Conservation (phyloP, 2,329 filamentous ascomycete species). For the Lecanosticta acicola region DNA sequence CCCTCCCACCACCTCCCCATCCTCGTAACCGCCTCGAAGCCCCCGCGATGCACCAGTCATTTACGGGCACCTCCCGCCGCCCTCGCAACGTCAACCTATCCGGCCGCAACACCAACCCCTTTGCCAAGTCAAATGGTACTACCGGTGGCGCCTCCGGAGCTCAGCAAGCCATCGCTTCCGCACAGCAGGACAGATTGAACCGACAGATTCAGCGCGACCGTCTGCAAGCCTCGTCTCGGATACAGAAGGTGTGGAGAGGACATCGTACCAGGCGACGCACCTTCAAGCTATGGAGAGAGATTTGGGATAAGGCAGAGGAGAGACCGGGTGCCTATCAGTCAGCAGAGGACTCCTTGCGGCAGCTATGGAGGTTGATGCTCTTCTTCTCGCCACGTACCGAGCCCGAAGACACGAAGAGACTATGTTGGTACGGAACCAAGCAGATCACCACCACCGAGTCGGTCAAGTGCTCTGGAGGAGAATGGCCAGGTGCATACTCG, state of each 20-base stretch:
- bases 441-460: constrained; percentile 30
- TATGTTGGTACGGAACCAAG: constrained; percentile 38
- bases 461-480: constrained; percentile 24
- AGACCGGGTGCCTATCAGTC: constrained; percentile 35
- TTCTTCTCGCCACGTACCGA: constrained; percentile 38
- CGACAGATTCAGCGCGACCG: constrained; percentile 76
- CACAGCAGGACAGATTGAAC: constrained; percentile 76
- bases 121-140: constrained; percentile 46
- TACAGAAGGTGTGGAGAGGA: constrained; percentile 82
- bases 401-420: constrained; percentile 35
- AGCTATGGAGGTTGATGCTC: constrained; percentile 40
- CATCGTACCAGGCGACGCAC: constrained; percentile 57
- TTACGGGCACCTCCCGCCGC: constrained; percentile 79
- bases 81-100: constrained; percentile 91
- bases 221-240: constrained; percentile 63
- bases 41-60: constrained; percentile 85
- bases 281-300: constrained; percentile 51
- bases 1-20: background rate
- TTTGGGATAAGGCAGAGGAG: constrained; percentile 55
- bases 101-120: constrained; percentile 74
- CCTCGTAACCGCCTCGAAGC: too few relatives aligned
- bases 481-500: constrained; percentile 41
- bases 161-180: constrained; percentile 73
- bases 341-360: constrained; percentile 36
- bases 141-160: constrained; percentile 52